Conservation (phyloP, 176 grass and related monocot species). For the Rhipidocladum racemiflorum region DNA sequence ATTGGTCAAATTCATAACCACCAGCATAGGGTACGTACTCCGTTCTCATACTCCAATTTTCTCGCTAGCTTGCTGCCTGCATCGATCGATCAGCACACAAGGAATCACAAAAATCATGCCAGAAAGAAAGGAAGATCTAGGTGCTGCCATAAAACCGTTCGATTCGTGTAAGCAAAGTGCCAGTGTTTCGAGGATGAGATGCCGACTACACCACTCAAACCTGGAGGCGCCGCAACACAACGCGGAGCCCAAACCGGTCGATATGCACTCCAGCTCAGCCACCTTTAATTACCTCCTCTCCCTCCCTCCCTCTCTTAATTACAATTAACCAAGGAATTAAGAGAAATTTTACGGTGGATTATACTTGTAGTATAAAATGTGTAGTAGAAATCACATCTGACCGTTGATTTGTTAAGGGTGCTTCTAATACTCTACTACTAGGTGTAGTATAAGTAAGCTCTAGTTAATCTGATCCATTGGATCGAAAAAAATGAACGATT, state of each 20-base stretch:
- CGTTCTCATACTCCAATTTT: neutral
- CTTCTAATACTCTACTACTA: too few species aligned
- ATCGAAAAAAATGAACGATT: too few species aligned
- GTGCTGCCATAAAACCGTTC: neutral
- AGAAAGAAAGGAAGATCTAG: neutral
- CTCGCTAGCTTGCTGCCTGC: neutral
- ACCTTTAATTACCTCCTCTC: too few species aligned
- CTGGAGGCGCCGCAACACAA: neutral
- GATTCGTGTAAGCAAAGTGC: neutral
- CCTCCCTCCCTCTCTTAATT: too few species aligned
- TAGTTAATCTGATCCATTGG: too few species aligned
- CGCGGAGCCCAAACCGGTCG: neutral
- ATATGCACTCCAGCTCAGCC: conserved; percentile 3
- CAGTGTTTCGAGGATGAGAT: neutral
- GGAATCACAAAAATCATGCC: neutral
- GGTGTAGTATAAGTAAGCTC: too few species aligned
- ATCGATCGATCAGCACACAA: neutral
- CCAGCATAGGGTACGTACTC: too few species aligned
- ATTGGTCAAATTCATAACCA: neutral
- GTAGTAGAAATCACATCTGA: too few species aligned
- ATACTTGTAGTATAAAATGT: too few species aligned
- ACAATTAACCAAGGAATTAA: too few species aligned
- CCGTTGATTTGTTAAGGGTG: too few species aligned
- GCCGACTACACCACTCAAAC: neutral
- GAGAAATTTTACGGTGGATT: too few species aligned